A percentile compares a stretch with the other conserved stretches of the same genome.
Evolutionary conservation across 2,329 filamentous ascomycete species (phyloP).

Genomic region (Aspergillus clavatus): DNA sequence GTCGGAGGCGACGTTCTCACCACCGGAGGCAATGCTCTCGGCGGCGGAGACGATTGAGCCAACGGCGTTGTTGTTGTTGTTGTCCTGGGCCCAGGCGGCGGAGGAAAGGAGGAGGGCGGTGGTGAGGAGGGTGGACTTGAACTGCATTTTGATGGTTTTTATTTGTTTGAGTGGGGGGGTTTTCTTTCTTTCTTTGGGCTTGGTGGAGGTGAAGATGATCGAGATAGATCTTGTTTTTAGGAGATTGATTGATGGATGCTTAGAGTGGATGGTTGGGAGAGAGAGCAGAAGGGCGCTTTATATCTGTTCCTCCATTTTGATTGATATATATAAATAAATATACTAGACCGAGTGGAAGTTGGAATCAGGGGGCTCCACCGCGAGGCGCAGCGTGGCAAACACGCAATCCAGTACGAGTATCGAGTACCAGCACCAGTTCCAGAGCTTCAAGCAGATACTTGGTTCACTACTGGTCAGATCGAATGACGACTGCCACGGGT

Average conservation of each 20-base stretch:
- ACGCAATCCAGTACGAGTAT: too few species aligned
- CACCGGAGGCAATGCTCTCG: slow-evolving; percentile 10
- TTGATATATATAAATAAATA: background rate
- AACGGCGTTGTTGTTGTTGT: slow-evolving; percentile 2
- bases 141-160: slow-evolving; percentile 23
- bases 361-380: too few species aligned
- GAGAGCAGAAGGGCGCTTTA: too few species aligned
- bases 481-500: background rate
- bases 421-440: too few species aligned
- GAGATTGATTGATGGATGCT: slow-evolving; percentile 1
- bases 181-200: too few species aligned
- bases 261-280: too few species aligned
- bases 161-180: background rate
- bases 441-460: background rate
- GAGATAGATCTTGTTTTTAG: too few species aligned
- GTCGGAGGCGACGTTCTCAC: slow-evolving; percentile 14
- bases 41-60: slow-evolving; percentile 16
- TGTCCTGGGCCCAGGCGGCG: slow-evolving; percentile 10
- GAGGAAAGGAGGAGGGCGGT: slow-evolving; percentile 19
- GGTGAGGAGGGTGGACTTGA: slow-evolving; percentile 22
- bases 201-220: background rate
- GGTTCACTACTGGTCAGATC: too few species aligned
- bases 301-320: too few species aligned
- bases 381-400: too few species aligned
- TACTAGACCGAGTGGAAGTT: too few species aligned